Conservation (phyloP, 768 basidiomycete species). For the Pisolithus orientalis region DNA sequence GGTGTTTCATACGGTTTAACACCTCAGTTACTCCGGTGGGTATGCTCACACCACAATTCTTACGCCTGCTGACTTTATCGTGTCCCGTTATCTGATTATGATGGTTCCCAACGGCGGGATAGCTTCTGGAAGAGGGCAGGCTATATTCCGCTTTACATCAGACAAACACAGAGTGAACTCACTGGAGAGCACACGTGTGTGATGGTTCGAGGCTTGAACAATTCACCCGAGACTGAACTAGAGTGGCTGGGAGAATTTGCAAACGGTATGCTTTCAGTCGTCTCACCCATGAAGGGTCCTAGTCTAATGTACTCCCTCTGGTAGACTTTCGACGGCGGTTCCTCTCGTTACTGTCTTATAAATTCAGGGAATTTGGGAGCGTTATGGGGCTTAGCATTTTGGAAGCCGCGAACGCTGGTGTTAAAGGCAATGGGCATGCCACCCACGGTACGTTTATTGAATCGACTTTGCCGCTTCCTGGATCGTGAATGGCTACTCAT, state of each 20-base stretch:
- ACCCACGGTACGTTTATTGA: conserved; percentile 28
- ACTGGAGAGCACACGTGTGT: conserved; percentile 97
- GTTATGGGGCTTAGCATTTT: conserved; percentile 83
- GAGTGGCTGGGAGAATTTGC: conserved; percentile 89
- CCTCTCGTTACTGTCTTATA: conserved; percentile 83
- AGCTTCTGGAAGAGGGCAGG: conserved; percentile 96
- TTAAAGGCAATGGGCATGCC: conserved; percentile 39
- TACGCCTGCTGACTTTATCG: background rate
- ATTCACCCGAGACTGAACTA: conserved; percentile 51
- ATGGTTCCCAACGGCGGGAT: background rate
- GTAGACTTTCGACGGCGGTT: conserved; percentile 93
- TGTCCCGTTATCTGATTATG: background rate
- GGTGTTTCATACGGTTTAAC: conserved; percentile 97
- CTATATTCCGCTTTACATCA: conserved; percentile 86
- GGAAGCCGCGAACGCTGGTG: conserved; percentile 70
- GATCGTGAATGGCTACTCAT: background rate
- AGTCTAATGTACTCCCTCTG: background rate
- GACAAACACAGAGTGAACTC: conserved; percentile 90
- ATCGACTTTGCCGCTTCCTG: background rate
- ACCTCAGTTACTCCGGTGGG: conserved; percentile 67
- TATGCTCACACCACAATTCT: background rate
- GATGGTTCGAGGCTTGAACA: conserved; percentile 85
- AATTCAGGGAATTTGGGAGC: conserved; percentile 90
- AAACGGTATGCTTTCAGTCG: conserved; percentile 44
- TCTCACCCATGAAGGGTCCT: background rate